Base-by-base conservation (phyloP, 2,329 filamentous ascomycete genomes). In the Calonectria naviculata region DNA sequence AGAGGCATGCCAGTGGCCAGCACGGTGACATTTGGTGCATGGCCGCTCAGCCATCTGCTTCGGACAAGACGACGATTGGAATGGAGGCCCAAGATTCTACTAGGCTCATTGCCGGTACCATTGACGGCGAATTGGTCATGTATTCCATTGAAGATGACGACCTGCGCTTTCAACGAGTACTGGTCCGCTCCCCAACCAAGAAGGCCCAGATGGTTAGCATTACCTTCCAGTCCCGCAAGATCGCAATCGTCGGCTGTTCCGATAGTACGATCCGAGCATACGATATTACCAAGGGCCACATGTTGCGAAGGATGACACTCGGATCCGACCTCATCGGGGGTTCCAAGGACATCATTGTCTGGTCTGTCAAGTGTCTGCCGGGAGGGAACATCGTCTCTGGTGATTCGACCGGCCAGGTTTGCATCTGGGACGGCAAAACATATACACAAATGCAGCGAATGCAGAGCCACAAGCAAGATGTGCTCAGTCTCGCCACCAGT, bases 11-110 rank as follows among this genome's bases (percentile, higher is more conserved):
- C 21, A 95, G 94, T 78, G 97, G 96, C 54, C 97, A 97, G 83
- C 95, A 97, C 83, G 95, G 95, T 75, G 95, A 98, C 80, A 96
- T 98, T 72, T 99, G 97, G 97, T 98, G 96, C 84, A 90, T 99
- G 78, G 94, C 94, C 70, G 94, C 93, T 17, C 96, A 98, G 84
- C 97, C 96, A 4, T 86, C 75, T 31, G 70, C 68, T 21, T 49
- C 67, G n/a, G 79, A 79, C 62, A 76, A 78, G 13, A 68, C 70
- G 24, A 74, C 73, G 15, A 28, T 76, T 26, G 70, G 69, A 5
- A 44, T 67, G 15, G 81, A 81, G 26, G 62, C 85, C 85, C 80
- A 83, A 62, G 79, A 78, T 66, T 82, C 83, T 42, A 85, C 83
- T 82, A 93, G 94, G 80, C 88, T 99, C 46, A 93, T 97, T 15